Base-by-base conservation (phyloP, 257 asterid species). In the Nicotiana obtusifolia region DNA sequence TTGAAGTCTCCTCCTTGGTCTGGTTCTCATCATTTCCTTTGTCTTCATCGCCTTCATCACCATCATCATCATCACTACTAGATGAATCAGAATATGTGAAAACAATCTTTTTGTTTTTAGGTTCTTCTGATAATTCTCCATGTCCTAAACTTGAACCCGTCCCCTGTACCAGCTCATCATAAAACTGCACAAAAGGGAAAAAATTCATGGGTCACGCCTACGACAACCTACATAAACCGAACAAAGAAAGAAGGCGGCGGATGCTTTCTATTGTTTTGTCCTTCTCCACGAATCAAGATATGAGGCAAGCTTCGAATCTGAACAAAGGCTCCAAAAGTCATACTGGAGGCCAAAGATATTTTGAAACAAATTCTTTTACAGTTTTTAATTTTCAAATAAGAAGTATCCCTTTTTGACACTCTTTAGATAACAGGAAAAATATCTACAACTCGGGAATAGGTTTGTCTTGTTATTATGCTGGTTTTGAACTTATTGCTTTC, bases 151-250 rank as follows among this genome's bases (percentile, higher is more conserved):
- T 87, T 22, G 88, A 76, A 73, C 83, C 90, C 68, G 78, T 82
- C 37, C 96, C 98, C 67, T 91, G 92, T 81, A 93, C 68, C 80
- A 94, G 91, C 84, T 96, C 99, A 77, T 96, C 99, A 59, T 76
- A 92, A 85, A 88, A 96, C 99, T 96, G 91, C 78, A 76, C 10
- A 20, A 78, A 71, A 19, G 57, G 31, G 69, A 81, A 77, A 47
- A 60, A 47, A 80, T 54, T 52, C 57, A 54, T 54, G 5, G 19
- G 33, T 20, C 61, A 13, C 76, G 47, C 31, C 61, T 83, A 53
- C 66, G 44, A 68, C 78, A 79, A 53, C 64, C 85, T 52, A 35
- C 22, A 53, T 37, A 80, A 77, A 44, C 69, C 61, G 19, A 49
- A 54, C 35, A 59, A 76, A 59, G 54, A 81, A 54, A 37, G 22